These are phyloP conservation scores for Pythium plurisporium DNA, from an alignment of 352 stramenopile genomes.

Conservation along the genomic window DNA sequence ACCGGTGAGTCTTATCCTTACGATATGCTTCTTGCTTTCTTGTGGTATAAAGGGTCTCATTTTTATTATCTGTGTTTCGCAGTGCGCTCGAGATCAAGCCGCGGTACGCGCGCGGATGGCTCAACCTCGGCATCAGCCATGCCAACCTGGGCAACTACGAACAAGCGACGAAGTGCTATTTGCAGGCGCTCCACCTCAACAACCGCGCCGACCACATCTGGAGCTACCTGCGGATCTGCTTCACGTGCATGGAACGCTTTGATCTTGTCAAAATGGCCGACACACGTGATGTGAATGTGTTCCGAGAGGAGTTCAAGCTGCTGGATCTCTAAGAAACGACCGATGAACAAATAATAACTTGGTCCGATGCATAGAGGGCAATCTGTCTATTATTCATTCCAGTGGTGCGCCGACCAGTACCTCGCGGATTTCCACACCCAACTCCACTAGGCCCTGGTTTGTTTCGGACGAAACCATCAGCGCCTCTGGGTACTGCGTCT, in stretches of 20 bases:
- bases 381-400: not conserved
- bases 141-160: slow-evolving; percentile 95
- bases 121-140: slow-evolving; percentile 98
- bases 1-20: slow-evolving; percentile 40
- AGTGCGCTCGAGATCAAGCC: slow-evolving; percentile 93
- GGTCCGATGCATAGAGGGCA: no score
- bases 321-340: slow-evolving; percentile 73
- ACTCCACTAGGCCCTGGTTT: slow-evolving; percentile 64
- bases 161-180: slow-evolving; percentile 95
- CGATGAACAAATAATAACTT: no score
- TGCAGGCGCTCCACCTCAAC: slow-evolving; percentile 96
- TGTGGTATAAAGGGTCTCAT: not conserved
- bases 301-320: slow-evolving; percentile 84
- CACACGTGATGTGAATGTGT: slow-evolving; percentile 72
- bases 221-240: slow-evolving; percentile 97
- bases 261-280: slow-evolving; percentile 93
- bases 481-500: slow-evolving; percentile 27
- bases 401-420: slow-evolving; percentile 29
- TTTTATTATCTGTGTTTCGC: slow-evolving; percentile 18
- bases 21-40: not conserved
- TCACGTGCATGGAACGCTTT: slow-evolving; percentile 96
- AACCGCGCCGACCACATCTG: slow-evolving; percentile 95
- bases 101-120: slow-evolving; percentile 95
- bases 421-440: slow-evolving; percentile 51
- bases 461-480: slow-evolving; percentile 61